Base-by-base conservation (phyloP, 371 early-diverging fungal species). In the Batkoa obscura region DNA sequence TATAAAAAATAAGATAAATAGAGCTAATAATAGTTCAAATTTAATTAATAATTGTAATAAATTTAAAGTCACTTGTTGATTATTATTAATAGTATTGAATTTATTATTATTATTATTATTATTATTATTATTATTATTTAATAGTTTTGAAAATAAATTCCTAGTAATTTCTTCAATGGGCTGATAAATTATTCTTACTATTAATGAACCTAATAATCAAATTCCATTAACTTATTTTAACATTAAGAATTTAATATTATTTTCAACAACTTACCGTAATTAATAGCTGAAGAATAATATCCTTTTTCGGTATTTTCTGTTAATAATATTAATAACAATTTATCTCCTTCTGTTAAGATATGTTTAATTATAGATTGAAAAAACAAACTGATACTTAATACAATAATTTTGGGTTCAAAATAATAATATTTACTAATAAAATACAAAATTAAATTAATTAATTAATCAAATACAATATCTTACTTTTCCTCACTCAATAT, bases 301-400 rank as follows among this genome's bases (percentile, higher is more conserved):
- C 53, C 53, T 39, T 53, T 53, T 34, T 38, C 10, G 2, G 9
- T n/a, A 4, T 38, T 39, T 5, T 23, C 38, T 53, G 36, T 34
- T 53, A 23, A 38, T n/a, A 53, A 38, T 3, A 3, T 88, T 59
- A 92, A 73, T 39, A 90, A 62, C 72, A 94, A 80, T 65, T 87
- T 90, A 66, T 96, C 97, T 12, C 94, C 97, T 66, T 92, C 91
- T 0, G 95, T 94, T 50, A 96, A 63, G 1, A 94, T 56, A 60
- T 92, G 89, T 63, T 96, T 96, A 31, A 94, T 66, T 5, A 90
- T 53, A 0, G 91, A 86, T 64, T 94, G 95, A 2, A 76, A 76
- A 0, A 84, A 81, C 65, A 94, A 81, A 0, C 84, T 80, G 35
- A 72, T 65, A 1, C 88, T 80, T 45, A 96, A 61, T 33, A n/a